These are phyloP conservation scores for Mollisia scopiformis DNA, from an alignment of 2,329 filamentous ascomycete genomes.

Conservation along the genomic window DNA sequence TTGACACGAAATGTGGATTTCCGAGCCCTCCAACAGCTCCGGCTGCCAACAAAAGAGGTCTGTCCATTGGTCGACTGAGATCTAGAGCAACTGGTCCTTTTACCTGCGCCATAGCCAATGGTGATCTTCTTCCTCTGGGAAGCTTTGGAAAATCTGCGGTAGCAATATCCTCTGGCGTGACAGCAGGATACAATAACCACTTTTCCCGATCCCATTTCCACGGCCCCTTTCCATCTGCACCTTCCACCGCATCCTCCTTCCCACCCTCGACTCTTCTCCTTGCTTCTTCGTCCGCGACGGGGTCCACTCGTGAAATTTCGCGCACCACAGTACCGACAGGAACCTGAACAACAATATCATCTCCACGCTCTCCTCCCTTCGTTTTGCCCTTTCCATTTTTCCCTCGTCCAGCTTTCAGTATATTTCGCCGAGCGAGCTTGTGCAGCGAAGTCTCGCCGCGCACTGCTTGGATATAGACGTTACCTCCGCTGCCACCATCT, in stretches of 20 bases:
- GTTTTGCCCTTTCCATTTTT: slow-evolving; percentile 77
- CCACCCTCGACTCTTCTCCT: slow-evolving; percentile 41
- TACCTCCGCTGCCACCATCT: slow-evolving; percentile 89
- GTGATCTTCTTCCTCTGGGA: slow-evolving; percentile 57
- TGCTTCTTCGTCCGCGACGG: slow-evolving; percentile 68
- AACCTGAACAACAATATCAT: slow-evolving; percentile 86
- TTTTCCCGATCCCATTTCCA: slow-evolving; percentile 61
- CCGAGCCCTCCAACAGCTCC: slow-evolving; percentile 89
- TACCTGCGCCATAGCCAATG: slow-evolving; percentile 63
- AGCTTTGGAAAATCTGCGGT: slow-evolving; percentile 59
- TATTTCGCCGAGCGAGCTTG: slow-evolving; percentile 79
- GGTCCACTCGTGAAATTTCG: slow-evolving; percentile 80
- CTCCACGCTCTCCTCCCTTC: slow-evolving; percentile 76
- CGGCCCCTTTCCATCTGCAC: slow-evolving; percentile 31
- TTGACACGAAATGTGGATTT: slow-evolving; percentile 89
- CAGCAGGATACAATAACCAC: slow-evolving; percentile 85
- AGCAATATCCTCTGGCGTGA: slow-evolving; percentile 70
- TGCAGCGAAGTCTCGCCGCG: slow-evolving; percentile 90
- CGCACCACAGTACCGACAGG: slow-evolving; percentile 90
- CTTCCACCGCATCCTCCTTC: slow-evolving; percentile 37
- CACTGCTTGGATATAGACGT: slow-evolving; percentile 91
- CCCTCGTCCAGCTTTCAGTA: slow-evolving; percentile 75
- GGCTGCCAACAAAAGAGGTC: slow-evolving; percentile 82
- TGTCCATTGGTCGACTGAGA: slow-evolving; percentile 75
- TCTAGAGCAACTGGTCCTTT: slow-evolving; percentile 73